Base-by-base conservation (phyloP, 2,329 filamentous ascomycete genomes). In the Huntiella savannae region DNA sequence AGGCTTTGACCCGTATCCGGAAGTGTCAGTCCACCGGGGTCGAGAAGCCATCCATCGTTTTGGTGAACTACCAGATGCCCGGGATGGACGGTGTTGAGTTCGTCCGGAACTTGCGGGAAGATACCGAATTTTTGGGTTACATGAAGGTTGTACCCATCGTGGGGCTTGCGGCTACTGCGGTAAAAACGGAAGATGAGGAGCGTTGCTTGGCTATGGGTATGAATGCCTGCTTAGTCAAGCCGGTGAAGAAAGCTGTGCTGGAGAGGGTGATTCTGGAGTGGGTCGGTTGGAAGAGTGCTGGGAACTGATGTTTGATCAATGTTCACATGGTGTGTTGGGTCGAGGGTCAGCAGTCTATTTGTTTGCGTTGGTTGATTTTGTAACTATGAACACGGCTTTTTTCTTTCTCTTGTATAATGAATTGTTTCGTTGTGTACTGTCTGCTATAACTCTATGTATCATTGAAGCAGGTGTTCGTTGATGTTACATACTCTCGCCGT, bases 161-260 rank as follows among this genome's bases (percentile, higher is more conserved):
- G 34, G 81, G 80, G n/a, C 83, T 86, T 78, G 85, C 81, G 0
- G 82, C 80, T 4, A 82, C 76, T 3, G 81, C 81, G 0, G 84
- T 85, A 35, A 10, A 28, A 0, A 78, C 83, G 56, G 81, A 81
- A 3, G 81, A 86, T 54, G 67, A 71, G 41, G 80, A 85, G 56
- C 84, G 83, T 56, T 85, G 80, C 56, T 71, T 73, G 50, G 70
- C 69, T 50, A 77, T 79, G 6, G 81, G 81, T 28, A 85, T 85
- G 81, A 79, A 84, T 53, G 79, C 82, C 55, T 80, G 82, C 54
- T 63, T 83, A 6, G 66, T 75, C n/a, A 82, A 82, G 55, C 81
- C 81, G 1, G 79, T 84, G 35, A 79, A 77, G 53, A 73, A 43
- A n/a, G 43, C 33, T 16, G 33, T 43, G 33, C 34, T 48, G 2